Evolutionary conservation across 1,284 basidiomycete genomes (phyloP).

Genomic region (Ustilago loliicola): DNA sequence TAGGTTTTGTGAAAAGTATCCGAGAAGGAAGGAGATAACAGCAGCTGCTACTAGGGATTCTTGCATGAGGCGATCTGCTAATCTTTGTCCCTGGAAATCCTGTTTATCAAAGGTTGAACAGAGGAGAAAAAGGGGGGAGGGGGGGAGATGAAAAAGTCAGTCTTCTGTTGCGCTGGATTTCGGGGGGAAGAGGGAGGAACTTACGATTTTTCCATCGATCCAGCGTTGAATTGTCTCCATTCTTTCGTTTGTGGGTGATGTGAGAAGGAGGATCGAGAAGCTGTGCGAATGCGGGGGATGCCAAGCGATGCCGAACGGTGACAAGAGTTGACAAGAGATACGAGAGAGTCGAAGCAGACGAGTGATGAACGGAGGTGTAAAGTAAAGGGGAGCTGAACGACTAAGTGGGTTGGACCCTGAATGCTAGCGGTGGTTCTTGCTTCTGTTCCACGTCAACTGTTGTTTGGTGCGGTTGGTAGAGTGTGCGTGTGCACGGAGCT

Average conservation of each 20-base stretch:
- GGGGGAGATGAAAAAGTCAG: no score
- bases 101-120: neutral
- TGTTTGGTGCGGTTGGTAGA: no score
- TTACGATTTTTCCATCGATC: conserved; percentile 49
- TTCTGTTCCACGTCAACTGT: conserved; percentile 25
- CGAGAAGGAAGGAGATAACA: conserved; percentile 22
- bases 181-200: conserved; percentile 8
- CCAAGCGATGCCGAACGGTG: no score
- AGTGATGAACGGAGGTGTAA: no score
- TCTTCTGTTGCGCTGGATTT: no score
- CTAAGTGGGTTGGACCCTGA: conserved; percentile 15
- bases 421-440: no score
- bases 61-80: conserved; percentile 47
- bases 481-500: neutral
- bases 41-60: conserved; percentile 34
- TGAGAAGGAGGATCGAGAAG: neutral
- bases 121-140: neutral
- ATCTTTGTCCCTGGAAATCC: conserved; percentile 50
- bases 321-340: neutral
- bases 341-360: neutral
- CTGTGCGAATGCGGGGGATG: no score
- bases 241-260: neutral
- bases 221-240: conserved; percentile 43
- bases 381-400: no score
- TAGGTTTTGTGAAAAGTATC: conserved; percentile 40